A percentile compares a stretch with the other conserved stretches of the same genome.
Conservation (phyloP, 805 yeast species). For the Hanseniaspora singularis region DNA sequence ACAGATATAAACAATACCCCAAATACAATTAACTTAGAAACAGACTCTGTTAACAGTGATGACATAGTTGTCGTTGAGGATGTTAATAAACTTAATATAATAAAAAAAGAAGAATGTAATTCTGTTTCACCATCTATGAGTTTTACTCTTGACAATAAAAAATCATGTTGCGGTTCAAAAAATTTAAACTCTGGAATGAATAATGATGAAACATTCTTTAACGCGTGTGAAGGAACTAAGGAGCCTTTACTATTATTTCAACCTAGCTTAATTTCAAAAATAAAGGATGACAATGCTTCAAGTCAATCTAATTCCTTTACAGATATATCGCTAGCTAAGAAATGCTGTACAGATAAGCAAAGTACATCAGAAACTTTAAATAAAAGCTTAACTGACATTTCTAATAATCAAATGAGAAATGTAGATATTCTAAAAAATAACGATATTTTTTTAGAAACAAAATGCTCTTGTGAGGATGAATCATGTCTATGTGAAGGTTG, state of each 20-base stretch:
- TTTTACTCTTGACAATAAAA: not conserved
- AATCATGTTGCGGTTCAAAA: not conserved
- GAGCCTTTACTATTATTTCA: slow-evolving; percentile 4
- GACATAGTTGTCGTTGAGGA: slow-evolving; percentile 18
- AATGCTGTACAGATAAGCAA: slow-evolving; percentile 24
- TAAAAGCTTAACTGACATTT: slow-evolving; percentile 2
- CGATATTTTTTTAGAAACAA: slow-evolving; percentile 26
- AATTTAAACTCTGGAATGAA: not conserved
- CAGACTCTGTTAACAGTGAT: not conserved
- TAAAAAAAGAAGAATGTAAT: slow-evolving; percentile 11
- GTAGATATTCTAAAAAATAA: slow-evolving; percentile 28
- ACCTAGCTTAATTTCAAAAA: not conserved
- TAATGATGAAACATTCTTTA: not conserved
- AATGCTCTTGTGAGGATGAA: slow-evolving; percentile 26
- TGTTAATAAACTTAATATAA: slow-evolving; percentile 4
- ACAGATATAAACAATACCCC: slow-evolving; percentile 29
- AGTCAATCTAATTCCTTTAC: slow-evolving; percentile 7
- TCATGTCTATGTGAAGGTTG: slow-evolving; percentile 27
- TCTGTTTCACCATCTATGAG: slow-evolving; percentile 16
- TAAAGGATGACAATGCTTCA: not conserved
- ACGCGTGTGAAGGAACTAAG: slow-evolving; percentile 9
- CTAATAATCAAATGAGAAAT: not conserved
- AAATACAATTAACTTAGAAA: not conserved
- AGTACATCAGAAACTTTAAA: slow-evolving; percentile 18
- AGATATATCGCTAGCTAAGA: too few species aligned